Conservation (phyloP, 768 basidiomycete genomes). For the Pleurotus sapidus region DNA sequence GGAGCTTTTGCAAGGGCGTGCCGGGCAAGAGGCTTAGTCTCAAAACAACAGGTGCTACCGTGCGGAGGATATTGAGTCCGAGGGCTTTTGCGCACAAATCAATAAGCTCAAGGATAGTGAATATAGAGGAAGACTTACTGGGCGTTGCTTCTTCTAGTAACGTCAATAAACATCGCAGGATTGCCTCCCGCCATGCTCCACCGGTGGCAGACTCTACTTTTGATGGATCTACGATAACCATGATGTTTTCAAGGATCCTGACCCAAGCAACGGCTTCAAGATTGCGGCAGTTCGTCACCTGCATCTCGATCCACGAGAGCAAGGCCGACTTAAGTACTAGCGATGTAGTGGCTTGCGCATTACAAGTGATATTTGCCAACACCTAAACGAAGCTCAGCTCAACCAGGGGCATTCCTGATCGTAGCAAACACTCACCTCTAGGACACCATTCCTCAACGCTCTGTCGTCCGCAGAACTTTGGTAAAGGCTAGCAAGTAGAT, state of each 20-base stretch:
- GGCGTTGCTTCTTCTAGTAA: constrained; percentile 29
- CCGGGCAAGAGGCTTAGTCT: constrained; percentile 34
- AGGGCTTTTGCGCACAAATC: constrained; percentile 13
- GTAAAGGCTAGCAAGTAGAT: constrained; percentile 79
- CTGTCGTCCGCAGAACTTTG: constrained; percentile 59
- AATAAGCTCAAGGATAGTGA: neutral
- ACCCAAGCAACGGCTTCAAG: constrained; percentile 58
- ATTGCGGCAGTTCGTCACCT: constrained; percentile 37
- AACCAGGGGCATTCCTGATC: neutral
- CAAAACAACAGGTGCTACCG: constrained; percentile 25
- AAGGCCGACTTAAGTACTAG: constrained; percentile 71
- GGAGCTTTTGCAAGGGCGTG: constrained; percentile 20
- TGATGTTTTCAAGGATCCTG: constrained; percentile 62
- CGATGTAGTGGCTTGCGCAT: constrained; percentile 64
- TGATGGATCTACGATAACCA: constrained; percentile 42
- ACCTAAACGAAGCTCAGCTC: constrained; percentile 39
- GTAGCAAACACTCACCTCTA: constrained; percentile 53
- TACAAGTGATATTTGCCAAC: constrained; percentile 71
- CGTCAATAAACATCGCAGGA: constrained; percentile 49
- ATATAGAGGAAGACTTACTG: constrained; percentile 9
- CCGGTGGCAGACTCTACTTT: constrained; percentile 54
- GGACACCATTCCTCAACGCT: constrained; percentile 50
- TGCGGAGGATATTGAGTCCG: constrained; percentile 9
- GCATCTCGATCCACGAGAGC: constrained; percentile 82
- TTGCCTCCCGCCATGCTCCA: constrained; percentile 57